Evolutionary conservation across 2,329 filamentous ascomycete species (phyloP), one percentile per base, ranked within the genome.

Genomic region (Aspergillus candidus): DNA sequence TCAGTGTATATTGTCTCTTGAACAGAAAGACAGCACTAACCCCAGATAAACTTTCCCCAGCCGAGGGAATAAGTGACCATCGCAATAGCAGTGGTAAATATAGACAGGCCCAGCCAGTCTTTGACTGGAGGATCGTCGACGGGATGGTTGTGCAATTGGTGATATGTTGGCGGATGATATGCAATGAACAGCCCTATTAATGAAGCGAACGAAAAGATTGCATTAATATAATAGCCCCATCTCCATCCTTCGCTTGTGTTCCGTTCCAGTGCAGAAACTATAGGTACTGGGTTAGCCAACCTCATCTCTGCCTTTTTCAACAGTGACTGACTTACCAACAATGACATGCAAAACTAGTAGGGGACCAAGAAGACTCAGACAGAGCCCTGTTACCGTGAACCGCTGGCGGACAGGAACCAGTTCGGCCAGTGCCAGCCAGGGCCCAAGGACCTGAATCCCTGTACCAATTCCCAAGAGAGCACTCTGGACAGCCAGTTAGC

Each of bases 191-290:
- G 31, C 12, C 46, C 46, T 29, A 41, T 15, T 11, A 48, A 36
- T 6, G 46, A 40, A 4, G 41, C 15, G 18, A 48, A 43, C 13
- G 46, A 48, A 3, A 48, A 38, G 35, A 48, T 48, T 11, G 41
- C 42, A 29, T 40, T 40, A 14, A 44, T 31, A 18, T 22, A 44
- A 33, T 40, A 44, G n/a, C 12, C 22, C 42, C 42, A 44, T 4
- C 37, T 31, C 42, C 42, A 40, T 1, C 29, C n/a, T 22, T 35
- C 36, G 3, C 11, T 11, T 7, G 31, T 44, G 14, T 27, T 40
- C 11, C 22, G 6, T 27, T 27, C 22, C 22, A 27, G 22, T 27
- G 22, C 22, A 10, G 22, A 27, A 27, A 27, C 22, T 27, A 10
- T 7, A 27, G 22, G 6, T 27, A 7, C 2, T 6, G 22, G 6